Evolutionary conservation across 208 protist genomes (phyloP).

Genomic region (Tritrichomonas foetus): DNA sequence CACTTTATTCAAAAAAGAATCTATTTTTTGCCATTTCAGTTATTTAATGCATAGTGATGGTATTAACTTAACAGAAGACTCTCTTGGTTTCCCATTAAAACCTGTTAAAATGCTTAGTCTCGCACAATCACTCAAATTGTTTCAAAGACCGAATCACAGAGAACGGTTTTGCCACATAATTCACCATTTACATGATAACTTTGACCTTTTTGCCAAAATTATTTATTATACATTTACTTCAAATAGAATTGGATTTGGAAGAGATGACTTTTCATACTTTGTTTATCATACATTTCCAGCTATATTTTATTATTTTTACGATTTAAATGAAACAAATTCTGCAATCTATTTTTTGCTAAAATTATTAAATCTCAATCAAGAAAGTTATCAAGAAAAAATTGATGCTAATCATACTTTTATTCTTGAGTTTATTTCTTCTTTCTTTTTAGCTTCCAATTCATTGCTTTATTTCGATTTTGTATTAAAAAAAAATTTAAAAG

Average conservation of each 20-base stretch:
- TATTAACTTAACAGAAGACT: too few species aligned
- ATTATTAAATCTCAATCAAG: neutral
- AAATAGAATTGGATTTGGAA: too few species aligned
- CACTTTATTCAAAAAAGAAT: too few species aligned
- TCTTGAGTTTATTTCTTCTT: neutral
- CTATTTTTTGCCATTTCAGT: too few species aligned
- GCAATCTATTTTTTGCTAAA: neutral
- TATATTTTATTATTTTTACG: neutral
- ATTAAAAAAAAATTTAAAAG: neutral
- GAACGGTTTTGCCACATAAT: neutral
- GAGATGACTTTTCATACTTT: neutral
- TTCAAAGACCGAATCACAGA: neutral
- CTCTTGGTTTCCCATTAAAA: neutral
- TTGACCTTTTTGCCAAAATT: neutral
- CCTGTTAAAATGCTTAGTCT: neutral
- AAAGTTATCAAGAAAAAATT: neutral
- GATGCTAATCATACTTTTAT: neutral
- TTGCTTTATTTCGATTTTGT: neutral
- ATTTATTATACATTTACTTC: neutral
- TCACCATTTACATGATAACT: neutral
- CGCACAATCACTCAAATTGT: neutral
- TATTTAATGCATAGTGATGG: too few species aligned
- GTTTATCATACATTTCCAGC: neutral
- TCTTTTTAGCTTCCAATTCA: neutral
- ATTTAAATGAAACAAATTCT: neutral